Evolutionary conservation across 768 basidiomycete genomes (phyloP).

Genomic region (Podaxis sp.): DNA sequence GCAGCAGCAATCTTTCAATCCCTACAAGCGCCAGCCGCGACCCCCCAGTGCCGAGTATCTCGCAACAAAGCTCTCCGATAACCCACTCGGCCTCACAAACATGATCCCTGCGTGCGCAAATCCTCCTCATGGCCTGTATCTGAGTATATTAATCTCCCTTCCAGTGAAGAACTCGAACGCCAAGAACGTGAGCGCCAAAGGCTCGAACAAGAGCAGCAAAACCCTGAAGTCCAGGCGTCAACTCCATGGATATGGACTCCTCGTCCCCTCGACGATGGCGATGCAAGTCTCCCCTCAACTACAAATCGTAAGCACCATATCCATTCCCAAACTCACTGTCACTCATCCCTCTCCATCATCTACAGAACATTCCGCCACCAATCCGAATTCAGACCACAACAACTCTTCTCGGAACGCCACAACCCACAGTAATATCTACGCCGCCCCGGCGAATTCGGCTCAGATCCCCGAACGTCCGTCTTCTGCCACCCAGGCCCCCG

Average conservation of each 20-base stretch:
- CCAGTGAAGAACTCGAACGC: conserved; percentile 31
- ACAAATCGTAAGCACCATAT: background rate
- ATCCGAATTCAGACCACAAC: conserved; percentile 3
- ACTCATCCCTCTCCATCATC: conserved; percentile 10
- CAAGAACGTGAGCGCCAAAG: conserved; percentile 16
- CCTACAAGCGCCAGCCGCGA: conserved; percentile 60
- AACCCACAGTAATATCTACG: background rate
- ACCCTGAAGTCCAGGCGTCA: conserved; percentile 27
- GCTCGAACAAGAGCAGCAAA: background rate
- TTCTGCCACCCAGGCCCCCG: conserved; percentile 17
- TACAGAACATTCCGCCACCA: background rate
- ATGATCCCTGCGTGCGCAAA: conserved; percentile 60
- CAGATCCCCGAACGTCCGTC: conserved; percentile 2
- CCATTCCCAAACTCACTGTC: background rate
- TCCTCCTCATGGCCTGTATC: background rate
- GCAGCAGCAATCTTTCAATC: conserved; percentile 37
- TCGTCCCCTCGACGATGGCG: conserved; percentile 32
- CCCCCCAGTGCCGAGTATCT: conserved; percentile 65
- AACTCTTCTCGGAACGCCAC: conserved; percentile 4
- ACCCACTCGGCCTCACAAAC: conserved; percentile 59
- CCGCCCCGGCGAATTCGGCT: background rate
- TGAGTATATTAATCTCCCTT: background rate
- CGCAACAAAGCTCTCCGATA: conserved; percentile 49
- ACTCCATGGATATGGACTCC: conserved; percentile 81
- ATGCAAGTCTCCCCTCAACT: conserved; percentile 6